Evolutionary conservation across 441 rosid species (phyloP), one percentile per base, ranked within the genome.

Genomic region (Theobroma grandiflorum): DNA sequence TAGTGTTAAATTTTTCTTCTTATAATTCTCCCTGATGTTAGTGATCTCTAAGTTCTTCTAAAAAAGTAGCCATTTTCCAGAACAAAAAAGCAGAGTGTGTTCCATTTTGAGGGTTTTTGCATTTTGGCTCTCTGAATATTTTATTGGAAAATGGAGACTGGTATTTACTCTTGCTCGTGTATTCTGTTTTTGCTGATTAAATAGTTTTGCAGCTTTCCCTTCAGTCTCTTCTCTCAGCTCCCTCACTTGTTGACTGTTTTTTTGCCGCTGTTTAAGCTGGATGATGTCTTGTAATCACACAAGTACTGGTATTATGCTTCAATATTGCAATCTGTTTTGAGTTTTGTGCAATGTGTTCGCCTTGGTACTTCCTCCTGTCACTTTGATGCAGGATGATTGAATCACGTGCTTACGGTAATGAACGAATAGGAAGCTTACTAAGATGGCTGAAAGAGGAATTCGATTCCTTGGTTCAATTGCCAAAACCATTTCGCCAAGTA

Each of bases 41-140:
- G 84, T 75, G 81, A 79, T 82, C 63, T 42, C 62, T 50, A 63
- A 77, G 75, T 74, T 49, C 50, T 72, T n/a, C 74, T 74, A 58
- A 16, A 35, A 47, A 37, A 70, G 59, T 55, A 69, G 74, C 73
- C 78, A 80, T 74, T 72, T 76, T 83, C 75, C 76, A 50, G 82
- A 40, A 61, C 33, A 38, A 73, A 76, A 43, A 22, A 0, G 31
- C 33, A 65, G 43, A 70, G 61, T 22, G 31, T 26, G 31, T 16
- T 57, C 18, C 15, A n/a, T 53, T 57, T 20, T 8, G 37, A 4
- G 65, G 76, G 47, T 61, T 33, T 45, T 73, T 8, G 42, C 42
- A 4, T 52, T n/a, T 62, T 22, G 8, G 33, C 31, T n/a, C 38
- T 78, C 77, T 68, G 69, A 73, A 73, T 73, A 68, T 81, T 43